Percentiles rank a stretch among this genome's conserved stretches.
Conservation (phyloP, 306 rosid species). For the Purshia tridentata region DNA sequence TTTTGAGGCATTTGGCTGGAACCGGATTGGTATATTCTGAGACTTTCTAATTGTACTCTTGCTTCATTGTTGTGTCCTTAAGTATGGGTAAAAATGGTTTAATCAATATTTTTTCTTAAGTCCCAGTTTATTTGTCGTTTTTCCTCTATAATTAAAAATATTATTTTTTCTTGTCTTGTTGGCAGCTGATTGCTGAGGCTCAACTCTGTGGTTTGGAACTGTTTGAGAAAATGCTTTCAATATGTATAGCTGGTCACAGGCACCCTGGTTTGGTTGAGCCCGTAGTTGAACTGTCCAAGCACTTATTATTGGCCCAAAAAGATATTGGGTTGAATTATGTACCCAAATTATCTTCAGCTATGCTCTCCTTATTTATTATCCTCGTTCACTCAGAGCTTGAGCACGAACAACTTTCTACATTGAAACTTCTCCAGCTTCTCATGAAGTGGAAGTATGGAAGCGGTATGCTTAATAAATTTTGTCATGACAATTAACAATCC, state of each 20-base stretch:
- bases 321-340: slow-evolving; percentile 70
- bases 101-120: too few relatives aligned
- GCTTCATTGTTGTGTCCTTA: too few relatives aligned
- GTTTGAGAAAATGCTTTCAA: slow-evolving; percentile 55
- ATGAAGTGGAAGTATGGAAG: slow-evolving; percentile 70
- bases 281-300: slow-evolving; percentile 60
- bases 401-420: slow-evolving; percentile 69
- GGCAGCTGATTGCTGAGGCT: slow-evolving; percentile 63
- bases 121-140: slow-evolving; percentile 14
- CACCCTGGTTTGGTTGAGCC: slow-evolving; percentile 56
- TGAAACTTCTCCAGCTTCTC: slow-evolving; percentile 62
- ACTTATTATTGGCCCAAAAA: slow-evolving; percentile 61
- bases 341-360: slow-evolving; percentile 49
- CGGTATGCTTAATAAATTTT: slow-evolving; percentile 45
- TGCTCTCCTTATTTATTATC: slow-evolving; percentile 55
- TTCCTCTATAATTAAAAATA: background rate
- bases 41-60: background rate
- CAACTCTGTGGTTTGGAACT: slow-evolving; percentile 68
- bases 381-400: slow-evolving; percentile 77
- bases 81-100: too few relatives aligned
- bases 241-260: slow-evolving; percentile 50
- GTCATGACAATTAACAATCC: background rate
- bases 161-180: slow-evolving; percentile 9
- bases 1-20: slow-evolving; percentile 55
- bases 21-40: slow-evolving; percentile 52